Conservation (phyloP, 2,329 filamentous ascomycete species). For the Pseudogymnoascus sp. region DNA sequence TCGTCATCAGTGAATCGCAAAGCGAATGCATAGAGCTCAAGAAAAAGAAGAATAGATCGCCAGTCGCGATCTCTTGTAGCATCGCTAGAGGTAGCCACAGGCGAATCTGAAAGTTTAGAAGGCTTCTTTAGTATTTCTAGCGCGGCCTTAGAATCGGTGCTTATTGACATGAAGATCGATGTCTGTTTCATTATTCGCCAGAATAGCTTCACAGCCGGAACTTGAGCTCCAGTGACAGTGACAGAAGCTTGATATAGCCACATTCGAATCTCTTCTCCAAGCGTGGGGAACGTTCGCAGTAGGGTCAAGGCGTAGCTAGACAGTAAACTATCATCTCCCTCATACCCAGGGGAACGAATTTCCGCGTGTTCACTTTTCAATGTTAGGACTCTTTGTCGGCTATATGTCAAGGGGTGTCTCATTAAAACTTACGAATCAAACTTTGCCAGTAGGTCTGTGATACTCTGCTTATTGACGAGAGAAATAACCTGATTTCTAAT, state of each 20-base stretch:
- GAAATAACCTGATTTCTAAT: constrained; percentile 58
- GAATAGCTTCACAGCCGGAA: constrained; percentile 72
- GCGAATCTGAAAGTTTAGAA: constrained; percentile 11
- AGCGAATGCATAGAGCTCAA: constrained; percentile 90
- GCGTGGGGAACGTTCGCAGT: constrained; percentile 71
- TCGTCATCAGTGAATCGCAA: constrained; percentile 92
- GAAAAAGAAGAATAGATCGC: constrained; percentile 79
- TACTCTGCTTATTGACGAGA: constrained; percentile 66
- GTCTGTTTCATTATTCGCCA: constrained; percentile 61
- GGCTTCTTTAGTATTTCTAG: constrained; percentile 37
- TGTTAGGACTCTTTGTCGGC: constrained; percentile 16
- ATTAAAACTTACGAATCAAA: constrained; percentile 19
- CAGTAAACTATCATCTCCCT: constrained; percentile 57
- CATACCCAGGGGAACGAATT: constrained; percentile 17
- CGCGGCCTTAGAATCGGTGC: constrained; percentile 47
- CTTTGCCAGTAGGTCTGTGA: constrained; percentile 40
- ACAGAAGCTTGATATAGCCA: constrained; percentile 68
- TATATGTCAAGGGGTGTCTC: not conserved
- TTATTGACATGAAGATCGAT: constrained; percentile 47
- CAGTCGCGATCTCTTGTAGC: constrained; percentile 50
- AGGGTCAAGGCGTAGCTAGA: constrained; percentile 83
- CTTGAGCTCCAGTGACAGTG: constrained; percentile 23
- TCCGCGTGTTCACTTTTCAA: constrained; percentile 14
- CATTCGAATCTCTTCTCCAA: constrained; percentile 87
- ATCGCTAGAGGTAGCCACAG: constrained; percentile 10